These are phyloP conservation scores for Gyrodon lividus DNA, from an alignment of 768 basidiomycete genomes.

Conservation along the genomic window DNA sequence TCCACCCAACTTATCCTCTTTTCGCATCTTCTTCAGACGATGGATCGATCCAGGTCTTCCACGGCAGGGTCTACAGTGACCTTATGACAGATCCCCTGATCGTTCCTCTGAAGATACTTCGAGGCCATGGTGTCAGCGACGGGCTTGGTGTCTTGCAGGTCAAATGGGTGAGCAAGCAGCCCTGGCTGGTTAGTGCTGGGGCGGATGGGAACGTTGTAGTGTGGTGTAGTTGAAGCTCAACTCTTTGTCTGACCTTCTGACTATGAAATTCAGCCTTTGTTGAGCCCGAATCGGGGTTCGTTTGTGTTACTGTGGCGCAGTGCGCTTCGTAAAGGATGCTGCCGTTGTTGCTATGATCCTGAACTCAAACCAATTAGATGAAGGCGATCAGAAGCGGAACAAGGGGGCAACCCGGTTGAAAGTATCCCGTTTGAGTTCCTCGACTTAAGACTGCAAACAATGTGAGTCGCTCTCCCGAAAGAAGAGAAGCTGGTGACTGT, in stretches of 20 bases:
- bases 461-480: too few relatives aligned
- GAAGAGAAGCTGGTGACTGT: too few relatives aligned
- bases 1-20: conserved; percentile 92
- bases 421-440: too few relatives aligned
- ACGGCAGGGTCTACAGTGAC: conserved; percentile 91
- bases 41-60: conserved; percentile 96
- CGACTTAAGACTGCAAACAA: too few relatives aligned
- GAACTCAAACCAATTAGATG: neutral
- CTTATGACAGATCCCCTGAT: conserved; percentile 97
- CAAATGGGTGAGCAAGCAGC: conserved; percentile 84
- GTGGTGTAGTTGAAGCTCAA: conserved; percentile 71
- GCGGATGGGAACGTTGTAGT: conserved; percentile 87
- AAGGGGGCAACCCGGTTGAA: too few relatives aligned
- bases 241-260: conserved; percentile 31
- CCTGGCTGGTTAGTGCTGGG: conserved; percentile 91
- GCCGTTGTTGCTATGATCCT: neutral
- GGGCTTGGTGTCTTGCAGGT: conserved; percentile 90
- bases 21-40: conserved; percentile 98
- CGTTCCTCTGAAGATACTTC: conserved; percentile 93
- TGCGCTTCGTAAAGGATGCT: conserved; percentile 7
- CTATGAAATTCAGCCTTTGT: conserved; percentile 21
- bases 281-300: conserved; percentile 20
- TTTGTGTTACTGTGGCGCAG: neutral
- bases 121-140: conserved; percentile 84
- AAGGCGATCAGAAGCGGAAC: too few relatives aligned